Percentiles rank a stretch among this genome's conserved stretches.
These are phyloP conservation scores for Glonium stellatum DNA, from an alignment of 495 filamentous ascomycete genomes.

Conservation along the genomic window DNA sequence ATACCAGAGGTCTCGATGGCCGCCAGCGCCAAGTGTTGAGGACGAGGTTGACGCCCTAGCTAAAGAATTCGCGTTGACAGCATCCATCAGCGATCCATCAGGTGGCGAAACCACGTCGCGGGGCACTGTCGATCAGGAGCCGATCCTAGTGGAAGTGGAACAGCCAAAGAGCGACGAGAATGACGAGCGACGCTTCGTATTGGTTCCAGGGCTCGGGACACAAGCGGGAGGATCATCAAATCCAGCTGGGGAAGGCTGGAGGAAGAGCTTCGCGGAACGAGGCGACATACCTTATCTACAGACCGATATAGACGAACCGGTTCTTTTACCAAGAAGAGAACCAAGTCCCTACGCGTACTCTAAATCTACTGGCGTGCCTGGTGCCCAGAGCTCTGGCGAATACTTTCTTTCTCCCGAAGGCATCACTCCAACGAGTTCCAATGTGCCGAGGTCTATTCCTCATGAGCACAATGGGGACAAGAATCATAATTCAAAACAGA, in stretches of 20 bases:
- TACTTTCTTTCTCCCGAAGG: conserved; percentile 30
- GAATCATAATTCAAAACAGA: conserved; percentile 21
- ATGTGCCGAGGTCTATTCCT: conserved; percentile 18
- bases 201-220: conserved; percentile 22
- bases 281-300: conserved; percentile 29
- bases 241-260: conserved; percentile 11
- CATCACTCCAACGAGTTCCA: conserved; percentile 18
- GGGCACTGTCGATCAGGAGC: conserved; percentile 38
- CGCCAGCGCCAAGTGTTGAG: conserved; percentile 34
- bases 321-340: conserved; percentile 27
- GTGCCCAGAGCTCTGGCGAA: conserved; percentile 20
- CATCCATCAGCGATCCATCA: conserved; percentile 13
- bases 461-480: conserved; percentile 9
- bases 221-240: background rate
- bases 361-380: conserved; percentile 21
- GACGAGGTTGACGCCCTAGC: conserved; percentile 33
- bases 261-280: conserved; percentile 25
- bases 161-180: conserved; percentile 9
- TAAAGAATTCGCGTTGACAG: conserved; percentile 26
- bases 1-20: conserved; percentile 28
- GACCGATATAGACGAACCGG: conserved; percentile 27
- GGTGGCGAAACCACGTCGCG: conserved; percentile 30
- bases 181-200: conserved; percentile 31
- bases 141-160: conserved; percentile 34
- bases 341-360: conserved; percentile 36